phyloP scores from a whole-genome alignment of 495 filamentous ascomycete species.

The Penicillium flavigenum region DNA sequence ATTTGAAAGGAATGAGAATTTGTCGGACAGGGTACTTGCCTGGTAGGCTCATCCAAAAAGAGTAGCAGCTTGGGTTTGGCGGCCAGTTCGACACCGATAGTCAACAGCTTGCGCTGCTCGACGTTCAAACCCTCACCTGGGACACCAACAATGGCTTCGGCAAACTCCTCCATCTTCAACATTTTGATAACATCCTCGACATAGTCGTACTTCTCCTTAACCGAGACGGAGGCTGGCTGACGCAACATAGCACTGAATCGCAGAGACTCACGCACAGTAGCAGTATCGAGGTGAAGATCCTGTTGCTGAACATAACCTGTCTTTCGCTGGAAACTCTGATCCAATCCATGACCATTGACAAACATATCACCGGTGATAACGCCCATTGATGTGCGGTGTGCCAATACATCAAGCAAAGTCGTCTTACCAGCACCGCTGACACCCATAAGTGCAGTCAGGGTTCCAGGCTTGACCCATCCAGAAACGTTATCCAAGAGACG shows the following conservation, averaged over 20 bases:
- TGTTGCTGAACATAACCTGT: slow-evolving; percentile 94
- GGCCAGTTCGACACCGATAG: slow-evolving; percentile 87
- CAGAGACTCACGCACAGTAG: slow-evolving; percentile 80
- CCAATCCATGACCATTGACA: slow-evolving; percentile 52
- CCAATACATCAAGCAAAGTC: slow-evolving; percentile 60
- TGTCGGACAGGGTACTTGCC: slow-evolving; percentile 16
- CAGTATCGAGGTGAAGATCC: slow-evolving; percentile 82
- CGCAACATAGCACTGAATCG: slow-evolving; percentile 82
- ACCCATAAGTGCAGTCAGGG: slow-evolving; percentile 66
- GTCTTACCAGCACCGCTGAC: slow-evolving; percentile 66
- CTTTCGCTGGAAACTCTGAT: slow-evolving; percentile 82
- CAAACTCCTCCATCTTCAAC: slow-evolving; percentile 46
- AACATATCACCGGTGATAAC: slow-evolving; percentile 53
- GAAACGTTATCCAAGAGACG: slow-evolving; percentile 62
- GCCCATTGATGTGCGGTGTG: slow-evolving; percentile 51
- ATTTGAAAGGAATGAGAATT: neutral
- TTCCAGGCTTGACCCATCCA: slow-evolving; percentile 68
- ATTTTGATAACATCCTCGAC: slow-evolving; percentile 51
- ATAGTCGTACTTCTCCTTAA: slow-evolving; percentile 48
- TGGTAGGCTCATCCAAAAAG: slow-evolving; percentile 87
- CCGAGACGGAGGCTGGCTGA: slow-evolving; percentile 56
- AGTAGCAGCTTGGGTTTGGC: slow-evolving; percentile 82
- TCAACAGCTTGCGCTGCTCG: slow-evolving; percentile 84
- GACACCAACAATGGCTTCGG: slow-evolving; percentile 44
- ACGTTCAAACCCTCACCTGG: slow-evolving; percentile 72